Evolutionary conservation across 257 asterid species (phyloP).

Genomic region (Pogostemon cablin): DNA sequence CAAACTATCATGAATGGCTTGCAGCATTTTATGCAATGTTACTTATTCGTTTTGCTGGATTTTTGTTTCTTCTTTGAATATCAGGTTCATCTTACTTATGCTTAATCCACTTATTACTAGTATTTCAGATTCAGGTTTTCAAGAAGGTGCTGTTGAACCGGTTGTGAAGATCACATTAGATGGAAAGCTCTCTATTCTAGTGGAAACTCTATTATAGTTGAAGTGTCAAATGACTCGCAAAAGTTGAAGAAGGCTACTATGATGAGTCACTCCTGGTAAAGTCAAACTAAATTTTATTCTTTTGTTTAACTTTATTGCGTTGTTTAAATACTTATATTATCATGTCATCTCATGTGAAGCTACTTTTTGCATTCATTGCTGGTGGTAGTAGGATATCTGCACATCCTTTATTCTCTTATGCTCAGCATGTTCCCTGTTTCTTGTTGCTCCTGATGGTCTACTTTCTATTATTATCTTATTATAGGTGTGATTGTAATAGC

Average conservation of each 20-base stretch:
- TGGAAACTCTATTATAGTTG: slow-evolving; percentile 90
- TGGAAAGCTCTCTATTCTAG: slow-evolving; percentile 85
- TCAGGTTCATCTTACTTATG: slow-evolving; percentile 82
- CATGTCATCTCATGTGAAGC: slow-evolving; percentile 34
- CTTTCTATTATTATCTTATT: slow-evolving; percentile 10
- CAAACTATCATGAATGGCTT: slow-evolving; percentile 33
- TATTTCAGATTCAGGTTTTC: slow-evolving; percentile 68
- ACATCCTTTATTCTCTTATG: slow-evolving; percentile 84
- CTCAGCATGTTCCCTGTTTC: slow-evolving; percentile 65
- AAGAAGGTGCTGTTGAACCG: slow-evolving; percentile 77
- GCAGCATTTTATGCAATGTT: slow-evolving; percentile 73
- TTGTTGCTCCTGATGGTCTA: slow-evolving; percentile 29
- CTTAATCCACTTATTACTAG: slow-evolving; percentile 88
- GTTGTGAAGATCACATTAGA: slow-evolving; percentile 76
- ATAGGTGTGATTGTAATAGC: slow-evolving; percentile 12
- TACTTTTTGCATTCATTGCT: slow-evolving; percentile 54
- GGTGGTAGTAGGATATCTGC: slow-evolving; percentile 94
- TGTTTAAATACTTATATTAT: slow-evolving; percentile 22
- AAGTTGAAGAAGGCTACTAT: slow-evolving; percentile 96
- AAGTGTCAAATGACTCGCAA: slow-evolving; percentile 94
- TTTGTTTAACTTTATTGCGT: slow-evolving; percentile 21
- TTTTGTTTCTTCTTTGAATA: slow-evolving; percentile 27
- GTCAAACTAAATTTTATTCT: slow-evolving; percentile 19
- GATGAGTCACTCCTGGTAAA: slow-evolving; percentile 96
- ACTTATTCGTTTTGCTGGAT: slow-evolving; percentile 24